A percentile compares a stretch with the other conserved stretches of the same genome.
These are phyloP conservation scores for Botrytis tulipae DNA, from an alignment of 2,329 filamentous ascomycete species.

Conservation along the genomic window DNA sequence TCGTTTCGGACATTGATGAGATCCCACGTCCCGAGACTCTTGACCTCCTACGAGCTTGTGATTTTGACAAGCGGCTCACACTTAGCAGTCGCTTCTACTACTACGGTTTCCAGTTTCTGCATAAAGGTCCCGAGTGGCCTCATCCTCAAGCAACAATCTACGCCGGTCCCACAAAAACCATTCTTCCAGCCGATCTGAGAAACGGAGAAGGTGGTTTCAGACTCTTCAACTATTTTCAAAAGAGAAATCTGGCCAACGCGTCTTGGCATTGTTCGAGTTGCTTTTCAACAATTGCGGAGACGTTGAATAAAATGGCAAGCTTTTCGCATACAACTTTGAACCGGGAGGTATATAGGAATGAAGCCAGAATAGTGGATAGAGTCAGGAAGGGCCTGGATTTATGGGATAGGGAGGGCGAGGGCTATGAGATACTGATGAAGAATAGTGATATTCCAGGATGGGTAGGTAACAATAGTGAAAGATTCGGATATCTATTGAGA, in stretches of 20 bases:
- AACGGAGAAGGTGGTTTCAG: conserved; percentile 29
- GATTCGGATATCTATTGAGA: conserved; percentile 29
- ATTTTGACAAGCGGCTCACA: conserved; percentile 39
- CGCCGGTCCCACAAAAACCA: conserved; percentile 39
- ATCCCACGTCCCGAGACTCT: conserved; percentile 42
- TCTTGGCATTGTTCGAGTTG: conserved; percentile 49
- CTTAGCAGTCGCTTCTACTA: conserved; percentile 41
- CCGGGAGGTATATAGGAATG: conserved; percentile 42
- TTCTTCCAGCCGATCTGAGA: conserved; percentile 44
- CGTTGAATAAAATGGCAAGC: conserved; percentile 43
- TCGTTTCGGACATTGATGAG: conserved; percentile 48
- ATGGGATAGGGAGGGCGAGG: conserved; percentile 39
- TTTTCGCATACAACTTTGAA: conserved; percentile 45
- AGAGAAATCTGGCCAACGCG: conserved; percentile 41
- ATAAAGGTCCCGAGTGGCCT: conserved; percentile 41
- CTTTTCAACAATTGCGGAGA: conserved; percentile 44
- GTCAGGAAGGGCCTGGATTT: conserved; percentile 46
- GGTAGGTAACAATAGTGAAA: conserved; percentile 32
- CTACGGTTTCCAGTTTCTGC: conserved; percentile 43
- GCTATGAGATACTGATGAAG: conserved; percentile 40
- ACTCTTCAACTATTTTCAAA: conserved; percentile 27
- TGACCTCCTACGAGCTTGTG: conserved; percentile 39
- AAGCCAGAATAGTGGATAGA: conserved; percentile 42
- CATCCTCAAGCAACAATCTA: conserved; percentile 48
- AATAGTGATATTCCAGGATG: conserved; percentile 46